Base-by-base conservation (phyloP, 2,329 filamentous ascomycete species). In the Stagonosporopsis chrysanthemi region DNA sequence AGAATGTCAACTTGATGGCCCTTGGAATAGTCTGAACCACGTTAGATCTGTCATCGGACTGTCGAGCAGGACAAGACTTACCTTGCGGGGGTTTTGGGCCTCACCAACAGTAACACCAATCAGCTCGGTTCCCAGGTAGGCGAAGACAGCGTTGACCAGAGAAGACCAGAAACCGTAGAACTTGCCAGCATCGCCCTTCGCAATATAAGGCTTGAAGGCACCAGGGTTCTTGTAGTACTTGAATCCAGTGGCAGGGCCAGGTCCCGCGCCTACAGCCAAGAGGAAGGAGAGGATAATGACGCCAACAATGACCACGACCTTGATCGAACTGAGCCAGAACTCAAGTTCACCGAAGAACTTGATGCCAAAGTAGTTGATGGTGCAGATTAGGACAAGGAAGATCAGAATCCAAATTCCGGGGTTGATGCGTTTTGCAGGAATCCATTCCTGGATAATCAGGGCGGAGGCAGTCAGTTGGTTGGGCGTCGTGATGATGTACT, bases 381-480 rank as follows among this genome's bases (percentile, higher is more conserved):
- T 55, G 14, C 79, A 61, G 43, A 82, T 81, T 17, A 71, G 64
- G 12, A 80, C 67, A 9, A 82, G 65, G 68, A 82, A 81, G 17
- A 82, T 82, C 36, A 91, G 83, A 53, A 96, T 92, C 78, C 87
- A 95, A 12, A 94, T 89, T 47, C 90, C 91, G 0, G 90, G 88
- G 69, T 94, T 93, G 53, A 94, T 82, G 41, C 77, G 80, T 0
- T 89, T 83, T 26, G 84, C 78, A 1, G 81, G 74, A 11, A 91
- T 78, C 91, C 92, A 96, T 68, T 87, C 92, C 65, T 89, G 86
- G 56, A 96, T 89, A 55, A 94, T 89, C 35, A 96, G 77, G 5
- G 90, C 86, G n/a, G 84, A 86, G 26, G 91, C 91, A 0, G 91
- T 95, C 36, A 96, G 80, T 73, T 96, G 91, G 70, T 95, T 95